A percentile compares a stretch with the other conserved stretches of the same genome.
These are phyloP conservation scores for Lipomyces chichibuensis DNA, from an alignment of 805 yeast species.

Conservation along the genomic window DNA sequence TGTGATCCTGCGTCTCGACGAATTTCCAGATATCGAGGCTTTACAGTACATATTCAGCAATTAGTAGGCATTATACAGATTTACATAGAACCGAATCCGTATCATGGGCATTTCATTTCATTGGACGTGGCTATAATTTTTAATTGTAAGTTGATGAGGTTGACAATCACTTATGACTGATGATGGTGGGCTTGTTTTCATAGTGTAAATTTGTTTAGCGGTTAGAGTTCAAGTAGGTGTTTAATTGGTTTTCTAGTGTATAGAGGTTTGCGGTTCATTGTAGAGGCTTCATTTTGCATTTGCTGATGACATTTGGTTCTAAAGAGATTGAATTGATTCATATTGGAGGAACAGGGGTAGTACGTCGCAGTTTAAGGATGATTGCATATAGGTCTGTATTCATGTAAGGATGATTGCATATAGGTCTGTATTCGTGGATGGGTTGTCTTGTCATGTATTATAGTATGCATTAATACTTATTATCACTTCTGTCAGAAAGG, in stretches of 20 bases:
- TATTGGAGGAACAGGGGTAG: background rate
- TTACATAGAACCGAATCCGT: background rate
- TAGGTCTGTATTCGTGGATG: background rate
- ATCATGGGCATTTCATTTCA: background rate
- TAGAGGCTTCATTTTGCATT: background rate
- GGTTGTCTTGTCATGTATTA: too few relatives aligned
- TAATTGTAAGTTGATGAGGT: too few relatives aligned
- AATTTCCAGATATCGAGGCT: background rate
- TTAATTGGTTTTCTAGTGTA: background rate
- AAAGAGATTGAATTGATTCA: background rate
- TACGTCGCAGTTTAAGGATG: background rate
- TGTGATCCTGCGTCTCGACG: constrained; percentile 7
- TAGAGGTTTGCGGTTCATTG: background rate
- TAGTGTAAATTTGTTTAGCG: background rate
- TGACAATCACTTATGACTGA: background rate
- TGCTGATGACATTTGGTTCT: background rate
- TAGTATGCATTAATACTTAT: too few relatives aligned
- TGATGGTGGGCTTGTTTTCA: background rate
- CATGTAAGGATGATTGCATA: background rate
- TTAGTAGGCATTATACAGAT: background rate
- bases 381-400: background rate
- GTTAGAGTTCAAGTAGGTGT: background rate
- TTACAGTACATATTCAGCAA: background rate
- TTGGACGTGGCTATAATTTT: background rate
- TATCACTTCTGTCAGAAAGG: too few relatives aligned